Conservation (phyloP, 305 asterid species). For the Fraxinus dipetala region DNA sequence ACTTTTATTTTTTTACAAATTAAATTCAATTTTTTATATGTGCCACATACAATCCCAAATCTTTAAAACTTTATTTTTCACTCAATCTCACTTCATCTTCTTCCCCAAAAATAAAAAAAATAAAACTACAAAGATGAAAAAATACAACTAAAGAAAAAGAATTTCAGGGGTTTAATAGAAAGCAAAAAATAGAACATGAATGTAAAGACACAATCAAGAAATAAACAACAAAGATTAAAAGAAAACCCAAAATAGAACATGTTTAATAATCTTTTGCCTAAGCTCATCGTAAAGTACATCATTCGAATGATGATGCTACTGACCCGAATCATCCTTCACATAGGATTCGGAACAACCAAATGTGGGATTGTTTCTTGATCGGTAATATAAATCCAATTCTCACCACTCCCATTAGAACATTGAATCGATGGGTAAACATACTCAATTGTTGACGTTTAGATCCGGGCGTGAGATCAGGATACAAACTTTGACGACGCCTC, state of each 20-base stretch:
- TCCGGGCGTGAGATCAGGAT: constrained; percentile 35
- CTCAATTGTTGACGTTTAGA: constrained; percentile 45
- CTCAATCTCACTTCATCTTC: too few relatives aligned
- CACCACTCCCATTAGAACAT: constrained; percentile 35
- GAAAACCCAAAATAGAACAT: constrained; percentile 31
- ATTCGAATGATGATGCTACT: constrained; percentile 21
- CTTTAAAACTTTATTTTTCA: too few relatives aligned
- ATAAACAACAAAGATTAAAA: not conserved
- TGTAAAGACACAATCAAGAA: too few relatives aligned
- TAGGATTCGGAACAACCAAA: constrained; percentile 29
- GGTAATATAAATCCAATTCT: constrained; percentile 56
- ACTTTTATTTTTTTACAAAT: too few relatives aligned
- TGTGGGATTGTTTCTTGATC: constrained; percentile 47
- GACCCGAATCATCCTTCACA: constrained; percentile 4
- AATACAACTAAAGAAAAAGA: too few relatives aligned
- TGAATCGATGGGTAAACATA: constrained; percentile 61
- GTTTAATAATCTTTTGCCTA: constrained; percentile 67
- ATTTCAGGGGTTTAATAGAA: too few relatives aligned
- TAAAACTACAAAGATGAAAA: too few relatives aligned
- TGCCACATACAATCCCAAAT: too few relatives aligned
- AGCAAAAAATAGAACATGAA: too few relatives aligned
- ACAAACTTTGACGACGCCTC: constrained; percentile 79
- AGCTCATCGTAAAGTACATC: constrained; percentile 57
- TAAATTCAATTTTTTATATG: too few relatives aligned
- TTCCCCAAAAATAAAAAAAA: too few relatives aligned